Base-by-base conservation (phyloP, 2,329 filamentous ascomycete genomes). In the Magnaporthiopsis incrustans region DNA sequence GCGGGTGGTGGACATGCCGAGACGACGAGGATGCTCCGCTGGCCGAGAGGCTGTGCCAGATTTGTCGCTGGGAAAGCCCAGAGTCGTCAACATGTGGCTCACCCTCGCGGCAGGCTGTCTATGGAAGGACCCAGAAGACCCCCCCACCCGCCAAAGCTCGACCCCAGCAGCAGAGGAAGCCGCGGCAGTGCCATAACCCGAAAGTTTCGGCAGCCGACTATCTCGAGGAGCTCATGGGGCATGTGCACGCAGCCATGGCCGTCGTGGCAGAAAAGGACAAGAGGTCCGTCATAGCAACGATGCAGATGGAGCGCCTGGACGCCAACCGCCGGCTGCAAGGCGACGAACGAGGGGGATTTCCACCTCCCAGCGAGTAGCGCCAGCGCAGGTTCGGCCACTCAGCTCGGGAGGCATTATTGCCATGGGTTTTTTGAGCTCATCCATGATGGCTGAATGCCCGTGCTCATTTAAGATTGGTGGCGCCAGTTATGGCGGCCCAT, bases 1-100 rank as follows among this genome's bases (percentile, higher is more conserved):
- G 70, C n/a, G 71, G 71, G 18, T 71, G 62, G 66, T 72, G 70
- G 70, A 71, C 67, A 50, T 72, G 71, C 62, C 63, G 66, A 50
- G 60, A 58, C 25, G 66, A 64, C 6, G 61, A 62, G 15, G 63
- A 65, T 14, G 68, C 68, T 3, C 61, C 65, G 2, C 14, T 25
- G 22, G 64, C 50, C 22, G 66, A 70, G 57, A 53, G 44, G 2
- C 8, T n/a, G 4, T 69, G 68, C 32, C 10, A 6, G 5, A 10
- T 32, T 10, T 69, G 68, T 30, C 66, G 67, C 32, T 53, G 57
- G 22, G 30, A 53, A 22, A 53, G 44, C 44, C 44, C 44, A 25
- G 44, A 53, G 44, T 53, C 44, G 44, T 25, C 44, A 11, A n/a
- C 7, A n/a, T 22, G 18, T 53, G 10, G 44, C 44, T 53, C 44